Conservation (phyloP, 106 monocot species). For the Dendrobium catenatum region DNA sequence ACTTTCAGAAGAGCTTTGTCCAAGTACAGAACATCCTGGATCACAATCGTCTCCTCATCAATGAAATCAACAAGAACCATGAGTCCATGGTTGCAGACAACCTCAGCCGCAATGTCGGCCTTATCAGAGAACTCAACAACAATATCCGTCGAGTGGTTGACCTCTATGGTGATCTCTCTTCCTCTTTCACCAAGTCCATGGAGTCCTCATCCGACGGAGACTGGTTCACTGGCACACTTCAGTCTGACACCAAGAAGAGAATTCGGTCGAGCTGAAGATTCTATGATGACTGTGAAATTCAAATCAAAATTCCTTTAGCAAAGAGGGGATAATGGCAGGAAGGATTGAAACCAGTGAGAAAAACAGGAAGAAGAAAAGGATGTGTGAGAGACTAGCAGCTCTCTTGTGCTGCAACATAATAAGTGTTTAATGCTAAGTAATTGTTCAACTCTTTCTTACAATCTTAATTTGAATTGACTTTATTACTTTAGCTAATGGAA, state of each 20-base stretch:
- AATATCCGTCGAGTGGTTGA: constrained; percentile 18
- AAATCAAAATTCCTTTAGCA: not conserved
- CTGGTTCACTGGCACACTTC: not conserved
- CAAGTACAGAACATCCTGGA: constrained; percentile 19
- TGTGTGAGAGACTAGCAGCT: not conserved
- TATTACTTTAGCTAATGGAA: not conserved
- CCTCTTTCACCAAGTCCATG: constrained; percentile 14
- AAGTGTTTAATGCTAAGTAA: not conserved
- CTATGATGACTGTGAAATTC: not conserved
- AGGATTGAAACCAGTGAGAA: not conserved
- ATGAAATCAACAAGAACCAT: constrained; percentile 25
- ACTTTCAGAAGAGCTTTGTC: constrained; percentile 19
- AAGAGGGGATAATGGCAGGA: not conserved
- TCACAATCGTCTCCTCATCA: constrained; percentile 16
- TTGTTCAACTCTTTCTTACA: not conserved
- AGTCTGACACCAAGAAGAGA: constrained; percentile 13
- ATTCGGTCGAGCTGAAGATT: not conserved
- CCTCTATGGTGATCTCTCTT: constrained; percentile 17
- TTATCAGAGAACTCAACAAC: constrained; percentile 26
- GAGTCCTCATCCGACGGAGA: constrained; percentile 12
- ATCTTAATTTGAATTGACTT: not conserved
- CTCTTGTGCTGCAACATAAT: not conserved
- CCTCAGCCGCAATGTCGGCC: constrained; percentile 16
- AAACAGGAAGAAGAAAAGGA: not conserved
- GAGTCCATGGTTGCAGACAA: constrained; percentile 11